Percentiles rank a stretch among this genome's conserved stretches.
Evolutionary conservation across 2,329 filamentous ascomycete genomes (phyloP).

Genomic region (Macroventuria anomochaeta): DNA sequence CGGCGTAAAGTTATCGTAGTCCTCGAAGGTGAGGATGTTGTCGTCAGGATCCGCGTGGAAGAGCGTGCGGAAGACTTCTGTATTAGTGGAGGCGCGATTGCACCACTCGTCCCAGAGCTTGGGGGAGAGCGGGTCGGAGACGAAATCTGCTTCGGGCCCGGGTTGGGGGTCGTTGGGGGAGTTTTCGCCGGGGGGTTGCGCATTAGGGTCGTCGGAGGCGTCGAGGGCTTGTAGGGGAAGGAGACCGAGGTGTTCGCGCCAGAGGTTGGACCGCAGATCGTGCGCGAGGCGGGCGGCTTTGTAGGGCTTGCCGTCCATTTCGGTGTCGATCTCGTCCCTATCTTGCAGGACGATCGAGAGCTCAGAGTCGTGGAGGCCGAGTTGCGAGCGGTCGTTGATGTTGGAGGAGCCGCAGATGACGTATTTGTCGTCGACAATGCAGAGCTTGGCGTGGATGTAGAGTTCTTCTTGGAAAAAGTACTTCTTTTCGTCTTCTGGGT

Average conservation of each 20-base stretch:
- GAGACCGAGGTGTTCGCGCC: conserved; percentile 89
- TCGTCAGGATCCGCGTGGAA: conserved; percentile 92
- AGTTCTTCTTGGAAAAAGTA: conserved; percentile 96
- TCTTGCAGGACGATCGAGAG: conserved; percentile 91
- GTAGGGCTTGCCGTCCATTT: conserved; percentile 80
- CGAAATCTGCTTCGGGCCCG: conserved; percentile 68
- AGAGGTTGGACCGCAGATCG: conserved; percentile 80
- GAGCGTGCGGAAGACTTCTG: conserved; percentile 75
- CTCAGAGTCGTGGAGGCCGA: conserved; percentile 90
- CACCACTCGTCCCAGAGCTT: conserved; percentile 72
- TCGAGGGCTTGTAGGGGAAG: conserved; percentile 74
- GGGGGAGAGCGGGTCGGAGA: conserved; percentile 65
- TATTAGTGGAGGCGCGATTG: conserved; percentile 71
- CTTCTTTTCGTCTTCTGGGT: conserved; percentile 75
- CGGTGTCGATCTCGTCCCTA: conserved; percentile 70
- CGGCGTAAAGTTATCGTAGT: conserved; percentile 79
- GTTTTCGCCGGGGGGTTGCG: conserved; percentile 71
- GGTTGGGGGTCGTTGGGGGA: conserved; percentile 77
- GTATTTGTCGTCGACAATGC: conserved; percentile 85
- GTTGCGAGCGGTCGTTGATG: conserved; percentile 87
- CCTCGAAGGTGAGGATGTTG: conserved; percentile 84
- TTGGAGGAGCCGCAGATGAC: conserved; percentile 89
- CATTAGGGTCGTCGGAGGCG: conserved; percentile 73
- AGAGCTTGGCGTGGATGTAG: conserved; percentile 91
- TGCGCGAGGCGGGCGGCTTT: conserved; percentile 82